These are phyloP conservation scores for Kurtzmaniella quercitrusa DNA, from an alignment of 1,139 yeast genomes.

Conservation along the genomic window DNA sequence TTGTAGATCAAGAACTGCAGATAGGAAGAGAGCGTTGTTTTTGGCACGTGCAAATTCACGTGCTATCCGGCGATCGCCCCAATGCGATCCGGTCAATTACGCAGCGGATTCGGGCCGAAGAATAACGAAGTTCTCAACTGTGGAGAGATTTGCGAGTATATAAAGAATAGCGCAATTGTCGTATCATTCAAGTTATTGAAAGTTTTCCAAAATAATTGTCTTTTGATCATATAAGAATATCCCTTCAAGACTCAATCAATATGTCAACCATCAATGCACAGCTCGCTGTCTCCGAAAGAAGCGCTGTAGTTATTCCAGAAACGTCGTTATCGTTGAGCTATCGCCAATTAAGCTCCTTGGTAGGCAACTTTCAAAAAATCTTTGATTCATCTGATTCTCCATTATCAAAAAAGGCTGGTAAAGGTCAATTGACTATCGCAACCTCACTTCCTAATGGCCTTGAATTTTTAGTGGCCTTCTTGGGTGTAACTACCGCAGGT, in stretches of 20 bases:
- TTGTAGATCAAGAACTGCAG: neutral
- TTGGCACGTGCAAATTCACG: neutral
- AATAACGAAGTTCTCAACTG: neutral
- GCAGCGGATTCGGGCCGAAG: neutral
- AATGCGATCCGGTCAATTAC: neutral
- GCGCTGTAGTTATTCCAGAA: conserved; percentile 9
- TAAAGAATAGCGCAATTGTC: neutral
- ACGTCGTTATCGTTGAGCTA: conserved; percentile 30
- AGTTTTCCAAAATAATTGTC: neutral
- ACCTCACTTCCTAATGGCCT: conserved; percentile 57
- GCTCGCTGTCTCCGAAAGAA: conserved; percentile 4
- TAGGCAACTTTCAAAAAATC: conserved; percentile 39
- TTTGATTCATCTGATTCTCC: conserved; percentile 36
- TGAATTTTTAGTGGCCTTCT: conserved; percentile 52
- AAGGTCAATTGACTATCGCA: conserved; percentile 45
- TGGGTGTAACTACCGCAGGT: conserved; percentile 51
- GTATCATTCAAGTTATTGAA: neutral
- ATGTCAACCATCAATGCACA: conserved; percentile 8
- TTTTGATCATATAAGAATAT: too few species aligned
- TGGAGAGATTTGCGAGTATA: neutral
- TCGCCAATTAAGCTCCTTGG: conserved; percentile 29
- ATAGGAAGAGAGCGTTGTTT: neutral
- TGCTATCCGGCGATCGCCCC: neutral
- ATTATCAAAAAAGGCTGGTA: conserved; percentile 16
- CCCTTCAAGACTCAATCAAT: too few species aligned